Percentiles rank a stretch among this genome's conserved stretches.
phyloP scores from a whole-genome alignment of 2,329 filamentous ascomycete genomes.

The Aspergillus japonicus region DNA sequence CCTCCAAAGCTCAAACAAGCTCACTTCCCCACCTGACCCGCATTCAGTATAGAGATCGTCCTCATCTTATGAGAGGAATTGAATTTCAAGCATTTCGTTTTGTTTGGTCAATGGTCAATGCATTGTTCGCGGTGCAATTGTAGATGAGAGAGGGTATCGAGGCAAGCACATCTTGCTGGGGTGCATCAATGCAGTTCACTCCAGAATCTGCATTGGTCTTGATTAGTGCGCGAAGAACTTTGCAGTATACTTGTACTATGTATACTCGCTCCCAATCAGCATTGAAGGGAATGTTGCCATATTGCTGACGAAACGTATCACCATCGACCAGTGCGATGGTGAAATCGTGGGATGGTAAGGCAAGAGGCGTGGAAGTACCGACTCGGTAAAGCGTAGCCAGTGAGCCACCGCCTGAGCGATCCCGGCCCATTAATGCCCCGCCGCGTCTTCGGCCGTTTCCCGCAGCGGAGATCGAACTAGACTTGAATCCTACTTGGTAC shows the following conservation, averaged over 20 bases:
- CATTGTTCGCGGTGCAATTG: not conserved
- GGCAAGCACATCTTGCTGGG: not conserved
- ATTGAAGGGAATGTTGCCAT: constrained; percentile 14
- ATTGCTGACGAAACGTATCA: constrained; percentile 18
- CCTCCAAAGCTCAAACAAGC: not conserved
- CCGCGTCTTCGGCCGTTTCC: not conserved
- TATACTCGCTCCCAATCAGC: constrained; percentile 9
- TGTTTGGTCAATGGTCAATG: not conserved
- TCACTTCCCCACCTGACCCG: not conserved
- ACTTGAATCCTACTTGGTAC: not conserved
- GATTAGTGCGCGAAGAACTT: not conserved
- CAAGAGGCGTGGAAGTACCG: too few relatives aligned
- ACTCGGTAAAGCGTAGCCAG: not conserved
- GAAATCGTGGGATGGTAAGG: constrained; percentile 1
- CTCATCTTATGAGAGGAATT: not conserved
- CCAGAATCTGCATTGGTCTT: not conserved
- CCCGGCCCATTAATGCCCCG: too few relatives aligned
- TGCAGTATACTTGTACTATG: not conserved
- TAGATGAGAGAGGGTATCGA: not conserved
- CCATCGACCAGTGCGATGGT: constrained; percentile 18
- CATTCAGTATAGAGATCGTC: not conserved
- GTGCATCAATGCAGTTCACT: not conserved
- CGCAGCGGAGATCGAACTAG: constrained; percentile 4
- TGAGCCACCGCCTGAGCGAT: not conserved
- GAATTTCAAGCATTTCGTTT: not conserved